Percentiles rank a stretch among this genome's conserved stretches.
Evolutionary conservation across 139 green algal species (phyloP).

Genomic region (Marvania coccoides): DNA sequence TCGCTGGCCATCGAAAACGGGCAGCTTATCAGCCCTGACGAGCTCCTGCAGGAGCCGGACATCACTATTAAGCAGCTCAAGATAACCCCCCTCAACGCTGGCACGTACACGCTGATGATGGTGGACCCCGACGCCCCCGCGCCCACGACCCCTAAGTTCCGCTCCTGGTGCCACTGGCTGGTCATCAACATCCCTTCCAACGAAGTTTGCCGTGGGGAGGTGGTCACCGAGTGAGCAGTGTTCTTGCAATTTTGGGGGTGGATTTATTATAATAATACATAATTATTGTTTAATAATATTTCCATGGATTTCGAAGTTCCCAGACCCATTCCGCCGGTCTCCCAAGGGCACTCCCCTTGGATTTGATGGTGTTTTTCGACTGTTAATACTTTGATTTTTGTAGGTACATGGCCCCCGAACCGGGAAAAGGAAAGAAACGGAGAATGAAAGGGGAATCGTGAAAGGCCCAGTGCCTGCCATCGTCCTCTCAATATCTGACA

Average conservation of each 20-base stretch:
- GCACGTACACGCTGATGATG: slow-evolving; percentile 19
- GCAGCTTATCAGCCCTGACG: neutral
- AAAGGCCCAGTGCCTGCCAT: too few species aligned
- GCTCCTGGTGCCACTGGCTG: slow-evolving; percentile 20
- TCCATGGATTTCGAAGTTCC: too few species aligned
- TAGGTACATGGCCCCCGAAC: neutral
- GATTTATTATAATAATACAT: too few species aligned
- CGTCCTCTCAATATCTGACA: too few species aligned
- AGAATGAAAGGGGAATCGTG: too few species aligned
- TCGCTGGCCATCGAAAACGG: slow-evolving; percentile 7
- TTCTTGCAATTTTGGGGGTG: too few species aligned
- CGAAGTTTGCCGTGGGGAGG: neutral
- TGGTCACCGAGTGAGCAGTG: too few species aligned
- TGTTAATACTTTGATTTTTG: too few species aligned
- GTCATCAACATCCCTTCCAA: neutral
- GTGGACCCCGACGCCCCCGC: slow-evolving; percentile 18
- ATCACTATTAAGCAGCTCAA: neutral
- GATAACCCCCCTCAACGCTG: neutral
- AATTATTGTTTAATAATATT: too few species aligned
- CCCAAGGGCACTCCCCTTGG: too few species aligned
- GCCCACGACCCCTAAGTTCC: slow-evolving; percentile 9
- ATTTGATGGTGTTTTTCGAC: too few species aligned
- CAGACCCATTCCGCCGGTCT: too few species aligned
- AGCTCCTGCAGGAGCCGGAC: slow-evolving; percentile 10
- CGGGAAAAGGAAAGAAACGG: neutral